Evolutionary conservation across 176 grass and related monocot species (phyloP).

Genomic region (Bonia amplexicaulis): DNA sequence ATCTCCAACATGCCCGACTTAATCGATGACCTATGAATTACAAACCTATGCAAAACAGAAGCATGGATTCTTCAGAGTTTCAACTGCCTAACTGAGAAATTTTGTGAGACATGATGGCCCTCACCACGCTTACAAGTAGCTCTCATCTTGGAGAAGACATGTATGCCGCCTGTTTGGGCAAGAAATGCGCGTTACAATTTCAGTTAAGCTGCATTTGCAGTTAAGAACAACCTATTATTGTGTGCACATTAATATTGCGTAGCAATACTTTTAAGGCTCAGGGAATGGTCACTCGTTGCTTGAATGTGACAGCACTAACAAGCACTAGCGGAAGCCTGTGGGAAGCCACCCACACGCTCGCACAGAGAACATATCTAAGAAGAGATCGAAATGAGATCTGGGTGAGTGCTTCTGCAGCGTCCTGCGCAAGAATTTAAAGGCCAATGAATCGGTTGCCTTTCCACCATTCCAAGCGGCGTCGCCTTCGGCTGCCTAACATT

Average conservation of each 20-base stretch:
- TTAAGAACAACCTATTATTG: neutral
- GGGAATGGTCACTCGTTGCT: neutral
- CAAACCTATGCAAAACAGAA: neutral
- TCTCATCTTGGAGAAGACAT: neutral
- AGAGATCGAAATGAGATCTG: neutral
- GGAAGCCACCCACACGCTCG: neutral
- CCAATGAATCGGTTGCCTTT: neutral
- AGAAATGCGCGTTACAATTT: neutral
- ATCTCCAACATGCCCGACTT: neutral
- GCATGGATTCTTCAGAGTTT: neutral
- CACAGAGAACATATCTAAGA: neutral
- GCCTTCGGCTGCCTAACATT: slow-evolving; percentile 22
- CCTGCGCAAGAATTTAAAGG: neutral
- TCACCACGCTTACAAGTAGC: neutral
- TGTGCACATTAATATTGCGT: neutral
- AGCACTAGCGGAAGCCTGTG: neutral
- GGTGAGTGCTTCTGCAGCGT: neutral
- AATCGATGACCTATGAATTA: neutral
- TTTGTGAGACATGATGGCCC: no score
- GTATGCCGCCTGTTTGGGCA: neutral
- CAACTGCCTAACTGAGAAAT: neutral
- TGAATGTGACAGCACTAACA: neutral
- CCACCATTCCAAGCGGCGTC: neutral
- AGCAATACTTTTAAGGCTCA: neutral
- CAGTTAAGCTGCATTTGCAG: neutral